phyloP scores from a whole-genome alignment of 495 filamentous ascomycete species.

The Venustampulla echinocandica region DNA sequence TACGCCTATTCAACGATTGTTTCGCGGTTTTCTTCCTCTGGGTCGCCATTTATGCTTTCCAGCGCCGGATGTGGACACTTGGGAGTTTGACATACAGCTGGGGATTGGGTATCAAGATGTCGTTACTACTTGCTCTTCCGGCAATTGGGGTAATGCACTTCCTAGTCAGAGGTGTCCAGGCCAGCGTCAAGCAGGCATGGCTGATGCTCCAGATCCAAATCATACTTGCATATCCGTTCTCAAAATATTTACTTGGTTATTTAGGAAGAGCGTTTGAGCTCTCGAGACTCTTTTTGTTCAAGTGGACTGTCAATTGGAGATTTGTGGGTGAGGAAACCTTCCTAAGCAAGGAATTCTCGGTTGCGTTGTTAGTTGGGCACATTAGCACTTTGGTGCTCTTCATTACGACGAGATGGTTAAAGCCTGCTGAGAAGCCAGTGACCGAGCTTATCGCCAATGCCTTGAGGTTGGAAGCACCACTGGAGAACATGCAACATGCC shows the following conservation, averaged over 20 bases:
- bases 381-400: slow-evolving; percentile 57
- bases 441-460: slow-evolving; percentile 42
- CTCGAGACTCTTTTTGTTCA: slow-evolving; percentile 80
- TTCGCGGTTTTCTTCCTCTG: slow-evolving; percentile 77
- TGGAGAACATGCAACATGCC: slow-evolving; percentile 42
- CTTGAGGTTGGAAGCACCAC: slow-evolving; percentile 43
- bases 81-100: slow-evolving; percentile 65
- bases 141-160: slow-evolving; percentile 67
- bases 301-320: slow-evolving; percentile 98
- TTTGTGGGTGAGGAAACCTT: slow-evolving; percentile 80
- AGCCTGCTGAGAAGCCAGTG: slow-evolving; percentile 36
- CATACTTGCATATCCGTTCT: slow-evolving; percentile 68
- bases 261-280: slow-evolving; percentile 78
- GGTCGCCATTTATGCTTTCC: slow-evolving; percentile 66
- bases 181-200: slow-evolving; percentile 54
- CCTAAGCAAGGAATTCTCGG: slow-evolving; percentile 64
- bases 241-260: slow-evolving; percentile 59
- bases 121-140: slow-evolving; percentile 69
- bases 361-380: slow-evolving; percentile 60
- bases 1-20: slow-evolving; percentile 93
- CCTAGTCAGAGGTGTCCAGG: slow-evolving; percentile 54
- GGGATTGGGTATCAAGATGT: slow-evolving; percentile 91
- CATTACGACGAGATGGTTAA: slow-evolving; percentile 38
- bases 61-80: slow-evolving; percentile 59
- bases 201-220: slow-evolving; percentile 71